These are phyloP conservation scores for Yamagishiella unicocca DNA, from an alignment of 139 green algal genomes.

Conservation along the genomic window DNA sequence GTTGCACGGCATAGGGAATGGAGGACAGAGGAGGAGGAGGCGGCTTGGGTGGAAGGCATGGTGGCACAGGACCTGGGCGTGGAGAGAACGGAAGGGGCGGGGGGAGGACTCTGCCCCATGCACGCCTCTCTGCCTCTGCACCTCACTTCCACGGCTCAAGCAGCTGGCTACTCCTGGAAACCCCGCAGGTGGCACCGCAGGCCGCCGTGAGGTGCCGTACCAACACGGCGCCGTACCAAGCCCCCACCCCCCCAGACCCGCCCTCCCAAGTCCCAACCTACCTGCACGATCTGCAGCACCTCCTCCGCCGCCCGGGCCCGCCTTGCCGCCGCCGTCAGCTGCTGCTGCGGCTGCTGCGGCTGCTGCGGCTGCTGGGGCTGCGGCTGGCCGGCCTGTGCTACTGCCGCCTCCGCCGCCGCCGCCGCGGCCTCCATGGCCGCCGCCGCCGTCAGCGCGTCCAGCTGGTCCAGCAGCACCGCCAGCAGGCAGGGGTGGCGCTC, in stretches of 20 bases:
- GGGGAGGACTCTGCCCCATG: neutral
- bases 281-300: constrained; percentile 13
- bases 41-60: neutral
- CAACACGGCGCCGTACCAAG: neutral
- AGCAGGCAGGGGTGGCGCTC: constrained; percentile 37
- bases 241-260: neutral
- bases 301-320: constrained; percentile 5
- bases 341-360: neutral
- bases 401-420: neutral
- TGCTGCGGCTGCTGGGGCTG: neutral
- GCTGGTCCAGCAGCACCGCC: constrained; percentile 56
- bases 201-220: neutral
- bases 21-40: too few species aligned
- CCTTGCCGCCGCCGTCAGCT: neutral
- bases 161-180: too few species aligned
- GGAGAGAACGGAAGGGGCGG: neutral
- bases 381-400: neutral
- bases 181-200: too few species aligned
- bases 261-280: neutral
- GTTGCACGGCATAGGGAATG: too few species aligned
- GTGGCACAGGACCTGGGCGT: neutral
- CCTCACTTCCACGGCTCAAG: too few species aligned
- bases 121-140: too few species aligned
- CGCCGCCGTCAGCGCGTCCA: constrained; percentile 30
- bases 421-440: neutral